Base-by-base conservation (phyloP, 78 protist species). In the Monosiga brevicollis region DNA sequence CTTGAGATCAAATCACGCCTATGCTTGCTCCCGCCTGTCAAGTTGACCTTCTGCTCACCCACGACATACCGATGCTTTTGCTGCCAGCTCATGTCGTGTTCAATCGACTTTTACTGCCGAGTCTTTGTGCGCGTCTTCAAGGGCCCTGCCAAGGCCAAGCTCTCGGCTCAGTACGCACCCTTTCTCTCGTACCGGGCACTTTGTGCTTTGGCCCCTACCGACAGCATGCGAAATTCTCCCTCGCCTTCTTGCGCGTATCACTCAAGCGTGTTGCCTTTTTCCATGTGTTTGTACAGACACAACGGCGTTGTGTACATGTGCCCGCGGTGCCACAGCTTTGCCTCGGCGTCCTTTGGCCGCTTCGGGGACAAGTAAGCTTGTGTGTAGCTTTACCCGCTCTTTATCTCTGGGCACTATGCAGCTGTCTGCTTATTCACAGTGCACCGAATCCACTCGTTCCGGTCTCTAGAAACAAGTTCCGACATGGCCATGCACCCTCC, bases 61-160 rank as follows among this genome's bases (percentile, higher is more conserved):
- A 6, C 62, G 15, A 20, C 62, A 49, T 15, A 6, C 6, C 62
- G 29, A 49, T 49, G 29, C 29, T 15, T 6, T 49, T 49, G 62
- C 62, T 84, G 73, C n/a, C 98, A 99, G 41, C 55, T 95, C 73
- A 41, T 95, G 24, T 90, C 95, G 9, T 36, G 95, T 22, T 73
- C 83, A 82, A 90, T 96, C 76, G 99, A 97, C 87, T 98, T 97
- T 72, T 98, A 98, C 91, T 89, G 96, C 1, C 94, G 99, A 41
- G 89, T 94, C 42, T 97, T 97, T 86, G 94, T 98, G 32, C 94
- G 96, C 22, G 95, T 96, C 74, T 82, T 73, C 83, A 42, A 84
- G 1, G 38, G 80, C 25, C n/a, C 70, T 0, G 42, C 76, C 0
- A 89, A 72, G 73, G 86, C 82, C 38, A 91, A 91, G 90, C 36